Base-by-base conservation (phyloP, 306 rosid species). In the Myrica gale region DNA sequence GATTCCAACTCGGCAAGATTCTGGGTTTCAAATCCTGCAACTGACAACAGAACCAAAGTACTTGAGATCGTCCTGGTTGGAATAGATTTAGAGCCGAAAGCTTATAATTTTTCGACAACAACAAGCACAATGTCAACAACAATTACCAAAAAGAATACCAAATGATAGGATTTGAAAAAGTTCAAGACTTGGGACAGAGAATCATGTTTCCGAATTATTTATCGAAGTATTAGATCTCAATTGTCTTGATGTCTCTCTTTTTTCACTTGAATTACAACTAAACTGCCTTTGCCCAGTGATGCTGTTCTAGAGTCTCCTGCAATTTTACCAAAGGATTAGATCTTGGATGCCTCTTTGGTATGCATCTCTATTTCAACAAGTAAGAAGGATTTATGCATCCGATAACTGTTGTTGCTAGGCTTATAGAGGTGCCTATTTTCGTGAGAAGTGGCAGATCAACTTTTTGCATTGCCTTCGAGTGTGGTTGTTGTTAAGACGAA, bases 141-240 rank as follows among this genome's bases (percentile, higher is more conserved):
- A 78, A 81, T 13, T 78, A 70, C 6, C 79, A 73, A 20, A 69
- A 53, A 8, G 83, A 80, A 42, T 45, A 60, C 11, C 68, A 46
- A 6, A 39, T 45, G 20, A 75, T 45, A 21, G 88, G 85, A 80
- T 79, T 81, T 81, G 90, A 81, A 26, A 81, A 78, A 0, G 82
- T 54, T 3, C 81, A 74, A 39, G 87, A 85, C 58, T 60, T 61
- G 53, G 37, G 85, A 85, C 52, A 79, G 80, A 69, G 78, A 70
- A 48, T 48, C 10, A 48, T 13, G 88, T 89, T 85, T 75, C 90
- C 67, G 90, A 78, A 44, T 87, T 89, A 81, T 83, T 92, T 19
- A 76, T 90, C 6, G 87, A 87, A 69, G 97, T 96, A 17, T 46
- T 95, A 77, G 97, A 90, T 76, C 82, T 94, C 4, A 88, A 89